Evolutionary conservation across 495 filamentous ascomycete species (phyloP).

Genomic region (Monascus purpureus): DNA sequence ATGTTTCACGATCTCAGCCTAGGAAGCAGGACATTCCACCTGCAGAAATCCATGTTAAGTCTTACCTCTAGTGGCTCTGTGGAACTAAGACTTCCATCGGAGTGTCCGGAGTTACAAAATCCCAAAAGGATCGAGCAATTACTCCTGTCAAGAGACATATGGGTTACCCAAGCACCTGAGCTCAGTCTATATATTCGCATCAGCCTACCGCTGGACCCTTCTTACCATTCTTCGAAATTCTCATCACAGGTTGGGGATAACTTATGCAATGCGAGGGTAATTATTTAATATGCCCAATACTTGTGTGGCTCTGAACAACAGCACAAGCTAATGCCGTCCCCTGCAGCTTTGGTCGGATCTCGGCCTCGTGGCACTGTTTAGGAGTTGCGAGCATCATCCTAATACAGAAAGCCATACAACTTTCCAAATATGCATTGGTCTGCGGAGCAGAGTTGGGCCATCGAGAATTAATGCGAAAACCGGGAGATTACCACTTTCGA

Average conservation of each 20-base stretch:
- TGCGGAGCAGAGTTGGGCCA: slow-evolving; percentile 5
- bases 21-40: slow-evolving; percentile 3
- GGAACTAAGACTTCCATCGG: slow-evolving; percentile 1
- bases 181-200: slow-evolving; percentile 13
- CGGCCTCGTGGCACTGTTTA: slow-evolving; percentile 14
- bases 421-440: slow-evolving; percentile 11
- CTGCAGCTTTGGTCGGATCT: slow-evolving; percentile 22
- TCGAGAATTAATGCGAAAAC: not conserved
- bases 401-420: not conserved
- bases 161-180: slow-evolving; percentile 20
- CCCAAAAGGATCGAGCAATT: slow-evolving; percentile 1
- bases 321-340: not conserved
- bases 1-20: slow-evolving; percentile 5
- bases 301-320: not conserved
- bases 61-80: slow-evolving; percentile 6
- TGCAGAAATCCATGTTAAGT: not conserved
- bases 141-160: slow-evolving; percentile 6
- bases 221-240: slow-evolving; percentile 3
- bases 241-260: slow-evolving; percentile 8
- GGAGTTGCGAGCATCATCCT: slow-evolving; percentile 4
- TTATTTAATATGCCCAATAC: too few relatives aligned
- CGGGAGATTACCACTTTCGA: slow-evolving; percentile 7
- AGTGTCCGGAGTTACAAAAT: not conserved
- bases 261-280: slow-evolving; percentile 16
- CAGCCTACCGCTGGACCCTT: not conserved